Conservation (phyloP, 805 yeast genomes). For the Kodamaea sagamina region DNA sequence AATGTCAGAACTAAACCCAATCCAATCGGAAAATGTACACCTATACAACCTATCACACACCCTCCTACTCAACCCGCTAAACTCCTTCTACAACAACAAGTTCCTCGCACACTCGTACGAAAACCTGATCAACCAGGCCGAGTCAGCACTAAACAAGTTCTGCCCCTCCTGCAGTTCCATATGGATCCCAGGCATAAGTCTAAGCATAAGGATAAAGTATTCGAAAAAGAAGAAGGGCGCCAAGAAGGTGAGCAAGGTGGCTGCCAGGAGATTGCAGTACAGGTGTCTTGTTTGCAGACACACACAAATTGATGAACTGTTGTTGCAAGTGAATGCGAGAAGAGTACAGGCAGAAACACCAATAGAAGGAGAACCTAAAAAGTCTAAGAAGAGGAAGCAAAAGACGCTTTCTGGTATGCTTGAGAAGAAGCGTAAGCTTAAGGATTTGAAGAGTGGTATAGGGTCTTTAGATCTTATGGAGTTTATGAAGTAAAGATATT, state of each 20-base stretch:
- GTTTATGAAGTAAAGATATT: slow-evolving; percentile 15
- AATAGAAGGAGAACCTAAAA: slow-evolving; percentile 38
- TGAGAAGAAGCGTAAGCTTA: slow-evolving; percentile 42
- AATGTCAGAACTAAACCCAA: slow-evolving; percentile 9
- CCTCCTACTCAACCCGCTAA: slow-evolving; percentile 27
- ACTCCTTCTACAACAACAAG: slow-evolving; percentile 25
- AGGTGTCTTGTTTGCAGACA: slow-evolving; percentile 25
- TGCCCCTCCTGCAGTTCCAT: slow-evolving; percentile 36
- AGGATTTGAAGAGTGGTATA: slow-evolving; percentile 28
- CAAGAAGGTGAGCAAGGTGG: slow-evolving; percentile 7
- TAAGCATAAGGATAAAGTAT: slow-evolving; percentile 25
- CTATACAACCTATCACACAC: slow-evolving; percentile 33
- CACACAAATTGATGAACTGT: slow-evolving; percentile 14
- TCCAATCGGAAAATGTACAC: slow-evolving; percentile 28
- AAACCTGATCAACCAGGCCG: slow-evolving; percentile 32
- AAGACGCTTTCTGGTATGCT: slow-evolving; percentile 45
- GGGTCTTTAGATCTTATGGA: slow-evolving; percentile 50
- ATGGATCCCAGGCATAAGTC: slow-evolving; percentile 38
- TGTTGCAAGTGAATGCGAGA: slow-evolving; percentile 15
- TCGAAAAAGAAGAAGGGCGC: slow-evolving; percentile 10
- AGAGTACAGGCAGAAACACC: slow-evolving; percentile 8
- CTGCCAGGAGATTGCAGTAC: slow-evolving; percentile 16
- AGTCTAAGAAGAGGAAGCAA: slow-evolving; percentile 46
- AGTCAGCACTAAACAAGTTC: slow-evolving; percentile 24
- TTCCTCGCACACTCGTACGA: slow-evolving; percentile 24